Conservation (phyloP, 2,329 filamentous ascomycete genomes). For the Sporothrix protearum region DNA sequence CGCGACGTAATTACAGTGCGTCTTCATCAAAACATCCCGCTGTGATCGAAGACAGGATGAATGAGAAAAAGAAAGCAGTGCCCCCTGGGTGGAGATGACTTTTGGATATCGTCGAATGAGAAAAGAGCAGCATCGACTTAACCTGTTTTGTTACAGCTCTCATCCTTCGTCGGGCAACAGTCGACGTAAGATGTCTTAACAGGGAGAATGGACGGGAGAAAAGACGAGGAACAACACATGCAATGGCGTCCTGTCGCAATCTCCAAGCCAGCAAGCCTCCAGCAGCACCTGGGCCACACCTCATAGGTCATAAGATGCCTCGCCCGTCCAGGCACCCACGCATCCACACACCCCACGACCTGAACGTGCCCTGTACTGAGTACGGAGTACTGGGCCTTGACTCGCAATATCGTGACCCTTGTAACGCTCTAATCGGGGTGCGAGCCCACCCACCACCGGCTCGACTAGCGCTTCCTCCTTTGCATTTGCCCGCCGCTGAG, state of each 20-base stretch:
- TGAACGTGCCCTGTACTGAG: background rate
- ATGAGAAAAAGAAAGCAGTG: conserved; percentile 6
- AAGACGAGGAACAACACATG: background rate
- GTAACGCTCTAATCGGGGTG: conserved; percentile 15
- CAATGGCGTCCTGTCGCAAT: background rate
- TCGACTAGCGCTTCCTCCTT: conserved; percentile 14
- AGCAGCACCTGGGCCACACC: background rate
- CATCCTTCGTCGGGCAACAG: conserved; percentile 4
- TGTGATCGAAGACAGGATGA: background rate
- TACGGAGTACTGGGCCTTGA: background rate
- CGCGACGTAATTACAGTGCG: background rate
- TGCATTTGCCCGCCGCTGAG: background rate
- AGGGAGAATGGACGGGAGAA: too few relatives aligned
- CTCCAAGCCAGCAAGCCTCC: background rate
- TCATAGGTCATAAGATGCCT: background rate
- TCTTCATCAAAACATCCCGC: background rate
- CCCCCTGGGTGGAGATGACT: background rate
- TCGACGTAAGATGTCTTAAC: too few relatives aligned
- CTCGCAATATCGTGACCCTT: conserved; percentile 10
- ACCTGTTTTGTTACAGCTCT: background rate
- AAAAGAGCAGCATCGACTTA: background rate
- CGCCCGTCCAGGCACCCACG: background rate
- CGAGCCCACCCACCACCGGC: conserved; percentile 17
- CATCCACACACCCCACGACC: background rate
- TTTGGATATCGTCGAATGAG: conserved; percentile 4